A percentile compares a stretch with the other conserved stretches of the same genome.
Conservation (phyloP, 2,329 filamentous ascomycete species). For the Xylariaceae sp. region DNA sequence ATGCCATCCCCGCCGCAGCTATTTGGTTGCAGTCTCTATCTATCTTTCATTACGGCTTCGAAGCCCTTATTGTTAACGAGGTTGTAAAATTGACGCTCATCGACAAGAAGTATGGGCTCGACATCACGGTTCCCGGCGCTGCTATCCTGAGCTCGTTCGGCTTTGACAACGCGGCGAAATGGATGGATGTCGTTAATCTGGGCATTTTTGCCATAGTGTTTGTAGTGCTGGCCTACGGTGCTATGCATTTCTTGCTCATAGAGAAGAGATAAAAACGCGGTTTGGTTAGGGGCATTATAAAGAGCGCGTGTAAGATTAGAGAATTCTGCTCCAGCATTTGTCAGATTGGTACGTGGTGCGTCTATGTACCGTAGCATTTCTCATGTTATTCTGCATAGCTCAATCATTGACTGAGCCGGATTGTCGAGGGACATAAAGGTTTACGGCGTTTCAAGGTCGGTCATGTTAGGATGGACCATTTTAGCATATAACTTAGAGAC, state of each 20-base stretch:
- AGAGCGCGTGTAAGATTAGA: slow-evolving; percentile 22
- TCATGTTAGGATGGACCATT: slow-evolving; percentile 12
- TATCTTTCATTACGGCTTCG: slow-evolving; percentile 98
- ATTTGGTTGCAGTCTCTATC: slow-evolving; percentile 91
- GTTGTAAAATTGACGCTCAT: slow-evolving; percentile 86
- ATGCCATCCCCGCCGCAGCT: slow-evolving; percentile 83
- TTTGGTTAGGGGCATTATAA: slow-evolving; percentile 2
- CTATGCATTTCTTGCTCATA: slow-evolving; percentile 91
- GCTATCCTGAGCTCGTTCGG: slow-evolving; percentile 94
- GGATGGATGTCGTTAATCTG: slow-evolving; percentile 80
- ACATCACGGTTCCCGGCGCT: slow-evolving; percentile 93
- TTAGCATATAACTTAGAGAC: slow-evolving; percentile 19
- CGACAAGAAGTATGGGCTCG: slow-evolving; percentile 93
- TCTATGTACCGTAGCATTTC: slow-evolving; percentile 7
- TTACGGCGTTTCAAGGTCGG: slow-evolving; percentile 20
- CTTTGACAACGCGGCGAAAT: slow-evolving; percentile 85
- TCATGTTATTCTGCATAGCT: slow-evolving; percentile 22
- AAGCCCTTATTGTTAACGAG: slow-evolving; percentile 96
- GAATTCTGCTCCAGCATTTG: slow-evolving; percentile 7
- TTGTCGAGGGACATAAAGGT: slow-evolving; percentile 23
- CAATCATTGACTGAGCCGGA: slow-evolving; percentile 18
- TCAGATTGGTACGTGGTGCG: slow-evolving; percentile 12
- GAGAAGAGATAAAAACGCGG: slow-evolving; percentile 70
- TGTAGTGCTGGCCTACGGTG: slow-evolving; percentile 82
- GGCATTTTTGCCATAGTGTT: slow-evolving; percentile 82